Conservation (phyloP, 257 asterid genomes). For the Apocynum venetum region DNA sequence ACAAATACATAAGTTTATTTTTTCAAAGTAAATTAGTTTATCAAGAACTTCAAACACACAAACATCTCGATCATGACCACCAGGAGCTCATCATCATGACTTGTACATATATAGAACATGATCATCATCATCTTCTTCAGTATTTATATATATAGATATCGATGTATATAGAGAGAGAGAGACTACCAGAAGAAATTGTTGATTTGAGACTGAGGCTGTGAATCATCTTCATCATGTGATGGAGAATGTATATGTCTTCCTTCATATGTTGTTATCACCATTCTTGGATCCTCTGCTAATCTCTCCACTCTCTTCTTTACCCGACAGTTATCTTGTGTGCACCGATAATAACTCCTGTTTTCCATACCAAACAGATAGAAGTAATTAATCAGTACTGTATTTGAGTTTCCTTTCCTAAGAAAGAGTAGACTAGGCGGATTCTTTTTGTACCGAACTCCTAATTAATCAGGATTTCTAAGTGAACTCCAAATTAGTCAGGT, state of each 20-base stretch:
- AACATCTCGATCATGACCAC: neutral
- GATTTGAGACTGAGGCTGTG: conserved; percentile 50
- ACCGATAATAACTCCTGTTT: conserved; percentile 86
- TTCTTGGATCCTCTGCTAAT: conserved; percentile 86
- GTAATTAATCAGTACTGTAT: too few relatives aligned
- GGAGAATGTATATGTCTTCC: conserved; percentile 91
- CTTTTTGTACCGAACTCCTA: too few relatives aligned
- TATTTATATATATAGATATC: neutral
- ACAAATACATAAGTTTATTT: neutral
- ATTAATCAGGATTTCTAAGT: too few relatives aligned
- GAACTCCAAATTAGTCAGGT: too few relatives aligned
- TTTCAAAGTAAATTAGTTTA: neutral
- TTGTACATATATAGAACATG: neutral
- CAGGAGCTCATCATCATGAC: neutral
- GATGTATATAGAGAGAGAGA: neutral
- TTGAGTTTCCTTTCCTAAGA: too few relatives aligned
- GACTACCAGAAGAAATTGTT: conserved; percentile 62
- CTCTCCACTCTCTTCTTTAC: conserved; percentile 91
- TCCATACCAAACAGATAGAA: too few relatives aligned
- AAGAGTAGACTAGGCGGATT: too few relatives aligned
- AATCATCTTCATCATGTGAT: conserved; percentile 67
- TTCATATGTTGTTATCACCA: conserved; percentile 95
- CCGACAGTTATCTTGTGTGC: conserved; percentile 84
- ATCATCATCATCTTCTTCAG: neutral
- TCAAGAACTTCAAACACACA: neutral